Percentiles rank a stretch among this genome's conserved stretches.
Evolutionary conservation across 257 asterid species (phyloP).

Genomic region (Solanum pimpinellifolium): DNA sequence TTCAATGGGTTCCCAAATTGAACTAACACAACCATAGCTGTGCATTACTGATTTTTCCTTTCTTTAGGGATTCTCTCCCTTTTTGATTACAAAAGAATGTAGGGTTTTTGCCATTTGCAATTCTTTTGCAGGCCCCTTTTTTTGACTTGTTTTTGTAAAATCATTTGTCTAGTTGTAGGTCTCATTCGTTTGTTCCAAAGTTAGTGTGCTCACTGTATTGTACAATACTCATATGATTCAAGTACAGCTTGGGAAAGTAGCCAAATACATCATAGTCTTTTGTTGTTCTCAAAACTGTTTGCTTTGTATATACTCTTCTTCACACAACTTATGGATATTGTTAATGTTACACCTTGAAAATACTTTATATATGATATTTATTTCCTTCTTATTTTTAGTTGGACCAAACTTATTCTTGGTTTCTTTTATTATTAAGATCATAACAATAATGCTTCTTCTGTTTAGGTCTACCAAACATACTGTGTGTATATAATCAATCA

Average conservation of each 20-base stretch:
- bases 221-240: background rate
- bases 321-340: background rate
- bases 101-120: slow-evolving; percentile 10
- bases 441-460: background rate
- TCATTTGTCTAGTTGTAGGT: slow-evolving; percentile 28
- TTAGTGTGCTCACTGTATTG: background rate
- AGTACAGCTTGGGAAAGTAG: background rate
- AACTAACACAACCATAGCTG: background rate
- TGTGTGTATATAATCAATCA: background rate
- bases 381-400: background rate
- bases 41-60: background rate
- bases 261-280: background rate
- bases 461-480: background rate
- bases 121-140: slow-evolving; percentile 2
- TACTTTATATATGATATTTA: background rate
- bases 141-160: background rate
- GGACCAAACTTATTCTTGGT: background rate
- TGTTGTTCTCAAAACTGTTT: background rate
- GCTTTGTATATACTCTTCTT: background rate
- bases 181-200: background rate
- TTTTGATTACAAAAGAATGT: background rate
- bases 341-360: background rate
- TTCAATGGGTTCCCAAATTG: slow-evolving; percentile 10
- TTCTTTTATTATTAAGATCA: background rate
- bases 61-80: background rate